Conservation (phyloP, 1,139 yeast species). For the Zygoascus hellenicus region DNA sequence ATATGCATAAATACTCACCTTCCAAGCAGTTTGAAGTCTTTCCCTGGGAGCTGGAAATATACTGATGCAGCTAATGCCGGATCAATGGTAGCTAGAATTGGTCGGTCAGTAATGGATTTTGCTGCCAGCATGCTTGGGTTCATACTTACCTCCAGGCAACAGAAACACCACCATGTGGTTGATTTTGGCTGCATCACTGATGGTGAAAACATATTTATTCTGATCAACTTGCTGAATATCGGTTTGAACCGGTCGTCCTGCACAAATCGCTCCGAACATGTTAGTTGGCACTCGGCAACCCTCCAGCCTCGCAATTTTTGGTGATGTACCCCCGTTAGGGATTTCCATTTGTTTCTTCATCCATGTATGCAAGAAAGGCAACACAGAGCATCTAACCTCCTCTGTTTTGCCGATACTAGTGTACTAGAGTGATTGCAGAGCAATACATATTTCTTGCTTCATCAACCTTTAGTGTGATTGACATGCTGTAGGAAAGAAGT, state of each 20-base stretch:
- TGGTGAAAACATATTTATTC: slow-evolving; percentile 54
- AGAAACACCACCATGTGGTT: slow-evolving; percentile 73
- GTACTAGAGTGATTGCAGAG: slow-evolving; percentile 57
- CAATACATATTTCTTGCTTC: slow-evolving; percentile 74
- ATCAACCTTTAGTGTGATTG: slow-evolving; percentile 50
- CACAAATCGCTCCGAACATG: slow-evolving; percentile 45
- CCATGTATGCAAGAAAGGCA: slow-evolving; percentile 2
- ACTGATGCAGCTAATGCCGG: slow-evolving; percentile 73
- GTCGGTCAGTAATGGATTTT: slow-evolving; percentile 15
- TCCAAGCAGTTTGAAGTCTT: slow-evolving; percentile 77
- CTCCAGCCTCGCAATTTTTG: no score
- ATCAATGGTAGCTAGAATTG: slow-evolving; percentile 47
- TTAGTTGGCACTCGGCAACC: background rate
- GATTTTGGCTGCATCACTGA: slow-evolving; percentile 56
- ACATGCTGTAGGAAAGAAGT: slow-evolving; percentile 67
- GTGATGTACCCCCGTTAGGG: no score
- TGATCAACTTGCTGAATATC: slow-evolving; percentile 52
- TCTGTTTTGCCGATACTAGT: slow-evolving; percentile 44
- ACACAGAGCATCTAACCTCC: background rate
- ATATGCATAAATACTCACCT: slow-evolving; percentile 25
- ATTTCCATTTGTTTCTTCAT: background rate
- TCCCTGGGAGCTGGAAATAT: slow-evolving; percentile 76
- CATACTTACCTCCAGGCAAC: slow-evolving; percentile 55
- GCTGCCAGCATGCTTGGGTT: background rate
- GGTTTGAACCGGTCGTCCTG: slow-evolving; percentile 40